A percentile compares a stretch with the other conserved stretches of the same genome.
Conservation (phyloP, 257 asterid genomes). For the Prunella vulgaris region DNA sequence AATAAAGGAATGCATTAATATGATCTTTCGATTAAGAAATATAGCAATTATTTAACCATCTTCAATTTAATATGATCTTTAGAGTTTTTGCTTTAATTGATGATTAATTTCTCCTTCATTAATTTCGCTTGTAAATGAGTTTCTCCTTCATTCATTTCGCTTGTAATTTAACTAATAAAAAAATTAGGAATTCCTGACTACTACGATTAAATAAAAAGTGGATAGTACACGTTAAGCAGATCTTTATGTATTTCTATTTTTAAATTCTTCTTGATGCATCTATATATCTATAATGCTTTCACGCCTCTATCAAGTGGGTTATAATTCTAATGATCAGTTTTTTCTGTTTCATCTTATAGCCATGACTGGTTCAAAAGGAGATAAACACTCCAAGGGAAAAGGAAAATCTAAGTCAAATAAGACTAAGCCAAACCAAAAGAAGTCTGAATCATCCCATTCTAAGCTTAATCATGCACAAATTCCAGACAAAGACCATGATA, state of each 20-base stretch:
- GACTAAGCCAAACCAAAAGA: background rate
- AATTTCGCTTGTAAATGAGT: no score
- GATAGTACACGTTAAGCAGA: background rate
- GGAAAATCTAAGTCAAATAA: constrained; percentile 7
- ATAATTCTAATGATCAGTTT: background rate
- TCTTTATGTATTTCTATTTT: background rate
- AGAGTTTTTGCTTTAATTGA: background rate
- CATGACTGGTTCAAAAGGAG: background rate
- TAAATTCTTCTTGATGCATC: background rate
- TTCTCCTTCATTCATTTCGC: background rate
- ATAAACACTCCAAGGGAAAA: background rate
- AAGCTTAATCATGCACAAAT: background rate
- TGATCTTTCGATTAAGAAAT: no score
- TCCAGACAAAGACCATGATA: background rate
- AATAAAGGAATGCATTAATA: no score
- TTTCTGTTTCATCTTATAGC: background rate
- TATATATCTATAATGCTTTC: background rate
- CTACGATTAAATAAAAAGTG: background rate
- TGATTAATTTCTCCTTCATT: background rate
- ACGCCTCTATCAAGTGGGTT: background rate
- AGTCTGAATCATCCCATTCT: background rate
- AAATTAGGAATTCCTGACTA: background rate
- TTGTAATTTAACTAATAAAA: background rate
- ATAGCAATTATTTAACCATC: no score
- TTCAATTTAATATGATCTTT: no score